These are phyloP conservation scores for Penicillium odoratum DNA, from an alignment of 495 filamentous ascomycete genomes.

Conservation along the genomic window DNA sequence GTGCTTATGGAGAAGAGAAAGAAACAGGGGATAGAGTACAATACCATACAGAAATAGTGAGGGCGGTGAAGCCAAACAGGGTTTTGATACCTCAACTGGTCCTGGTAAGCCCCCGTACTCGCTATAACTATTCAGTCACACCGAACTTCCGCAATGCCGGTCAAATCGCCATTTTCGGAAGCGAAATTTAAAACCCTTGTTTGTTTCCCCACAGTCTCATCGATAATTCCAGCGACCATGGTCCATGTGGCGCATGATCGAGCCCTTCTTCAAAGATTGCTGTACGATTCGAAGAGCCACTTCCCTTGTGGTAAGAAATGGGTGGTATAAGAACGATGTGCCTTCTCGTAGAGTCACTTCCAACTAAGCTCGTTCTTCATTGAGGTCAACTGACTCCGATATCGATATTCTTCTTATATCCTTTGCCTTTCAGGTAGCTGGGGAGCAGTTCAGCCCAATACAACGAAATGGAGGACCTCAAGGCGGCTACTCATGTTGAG, in stretches of 20 bases:
- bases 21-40: no score
- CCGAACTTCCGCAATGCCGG: not conserved
- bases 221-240: conserved; percentile 11
- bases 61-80: no score
- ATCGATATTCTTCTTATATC: not conserved
- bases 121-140: not conserved
- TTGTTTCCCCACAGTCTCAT: conserved; percentile 11
- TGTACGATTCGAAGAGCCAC: not conserved
- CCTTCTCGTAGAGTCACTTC: not conserved
- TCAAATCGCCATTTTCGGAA: conserved; percentile 6
- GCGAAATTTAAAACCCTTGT: not conserved
- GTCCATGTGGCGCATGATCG: conserved; percentile 5
- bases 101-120: no score
- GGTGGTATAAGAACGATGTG: not conserved
- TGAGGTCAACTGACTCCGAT: not conserved
- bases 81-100: no score
- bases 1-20: no score
- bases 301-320: not conserved
- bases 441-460: not conserved
- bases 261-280: conserved; percentile 1
- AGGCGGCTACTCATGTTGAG: conserved; percentile 9
- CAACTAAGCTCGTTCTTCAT: not conserved
- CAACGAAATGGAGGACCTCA: conserved; percentile 10
- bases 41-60: no score
- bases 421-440: not conserved